Evolutionary conservation across 257 asterid genomes (phyloP), one percentile per base, ranked within the genome.

Genomic region (Phtheirospermum japonicum): DNA sequence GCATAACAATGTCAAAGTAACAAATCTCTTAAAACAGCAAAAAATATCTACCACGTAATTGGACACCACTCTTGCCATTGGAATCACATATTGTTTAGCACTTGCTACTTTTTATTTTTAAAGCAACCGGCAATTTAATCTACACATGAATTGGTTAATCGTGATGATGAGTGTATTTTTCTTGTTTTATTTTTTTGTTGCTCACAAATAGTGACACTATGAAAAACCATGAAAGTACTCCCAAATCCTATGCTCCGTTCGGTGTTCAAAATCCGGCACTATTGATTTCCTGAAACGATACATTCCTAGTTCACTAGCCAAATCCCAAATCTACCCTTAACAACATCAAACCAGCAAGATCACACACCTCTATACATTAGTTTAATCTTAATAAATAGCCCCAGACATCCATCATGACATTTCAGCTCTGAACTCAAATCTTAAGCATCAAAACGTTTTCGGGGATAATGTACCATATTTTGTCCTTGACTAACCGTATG

Each of bases 361-460:
- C 20, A 7, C 51, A 63, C 49, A 59, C 59, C 59, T 20, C 62
- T 33, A 63, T 28, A 10, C 59, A 32, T 48, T 48, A 31, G 52
- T 19, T 45, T 30, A 26, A 32, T 40, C 60, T 14, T 32, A 52
- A 33, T 18, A 5, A 49, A 18, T 7, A n/a, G 42, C 2, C 52
- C 12, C 50, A 31, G 61, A 57, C 54, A 64, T 18, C 10, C 63
- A 40, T n/a, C 7, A 12, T 17, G 9, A 42, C 36, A 56, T 16
- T 43, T 18, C 45, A 49, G 63, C 63, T 59, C 23, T 55, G 36
- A 59, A 43, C 12, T 63, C 32, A 51, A 68, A 43, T 45, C 8
- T 31, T 26, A 4, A 40, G 39, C 34, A 28, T 49, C 56, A 30
- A 61, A 10, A 40, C n/a, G 7, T 7, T 26, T 34, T 34, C 62